Percentiles rank a stretch among this genome's conserved stretches.
phyloP scores from a whole-genome alignment of 495 filamentous ascomycete genomes.

The Trypethelium eluteriae region DNA sequence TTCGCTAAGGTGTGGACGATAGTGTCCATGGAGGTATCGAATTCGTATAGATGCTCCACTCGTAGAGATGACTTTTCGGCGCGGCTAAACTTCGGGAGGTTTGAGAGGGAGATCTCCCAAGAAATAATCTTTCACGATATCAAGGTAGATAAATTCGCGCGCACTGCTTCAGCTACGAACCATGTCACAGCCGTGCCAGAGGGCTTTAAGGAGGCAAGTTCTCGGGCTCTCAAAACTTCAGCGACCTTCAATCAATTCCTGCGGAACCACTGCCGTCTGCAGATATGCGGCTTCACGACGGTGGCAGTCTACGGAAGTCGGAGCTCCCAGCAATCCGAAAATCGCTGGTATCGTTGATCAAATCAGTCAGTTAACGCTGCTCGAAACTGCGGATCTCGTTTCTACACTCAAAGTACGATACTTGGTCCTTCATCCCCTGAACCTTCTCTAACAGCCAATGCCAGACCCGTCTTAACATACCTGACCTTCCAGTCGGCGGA shows the following conservation, averaged over 20 bases:
- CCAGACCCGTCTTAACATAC: conserved; percentile 92
- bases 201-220: conserved; percentile 53
- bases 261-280: conserved; percentile 11
- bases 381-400: conserved; percentile 95
- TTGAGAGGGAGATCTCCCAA: background rate
- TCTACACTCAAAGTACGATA: conserved; percentile 73
- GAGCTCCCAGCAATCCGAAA: conserved; percentile 63
- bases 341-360: conserved; percentile 90
- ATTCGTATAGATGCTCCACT: no score
- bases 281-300: conserved; percentile 41
- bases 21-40: no score
- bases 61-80: no score
- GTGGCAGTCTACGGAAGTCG: conserved; percentile 64
- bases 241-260: conserved; percentile 6
- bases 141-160: background rate
- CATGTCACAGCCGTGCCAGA: conserved; percentile 55
- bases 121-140: no score
- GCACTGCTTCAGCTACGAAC: conserved; percentile 18
- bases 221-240: conserved; percentile 36
- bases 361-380: conserved; percentile 91
- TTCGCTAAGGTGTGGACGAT: no score
- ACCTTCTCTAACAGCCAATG: conserved; percentile 23
- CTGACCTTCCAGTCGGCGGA: conserved; percentile 88
- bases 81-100: conserved; percentile 2
- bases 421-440: background rate